These are phyloP conservation scores for Naganishia kalamii DNA, from an alignment of 768 basidiomycete genomes.

Conservation along the genomic window DNA sequence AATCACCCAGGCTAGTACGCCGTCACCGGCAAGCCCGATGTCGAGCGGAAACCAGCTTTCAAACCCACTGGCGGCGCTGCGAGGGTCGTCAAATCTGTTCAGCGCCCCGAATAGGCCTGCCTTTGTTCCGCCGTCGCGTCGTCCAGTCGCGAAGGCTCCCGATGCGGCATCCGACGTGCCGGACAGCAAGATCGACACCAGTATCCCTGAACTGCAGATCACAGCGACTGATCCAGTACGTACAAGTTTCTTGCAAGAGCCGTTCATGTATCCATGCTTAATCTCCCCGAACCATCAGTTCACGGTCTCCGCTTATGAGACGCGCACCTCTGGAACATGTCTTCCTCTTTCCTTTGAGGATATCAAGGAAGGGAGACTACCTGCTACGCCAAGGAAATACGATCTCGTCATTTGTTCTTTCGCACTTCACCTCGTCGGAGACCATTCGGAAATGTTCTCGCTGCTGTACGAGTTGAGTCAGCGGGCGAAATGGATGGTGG, in stretches of 20 bases:
- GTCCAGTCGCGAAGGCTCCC: background rate
- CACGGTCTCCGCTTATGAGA: conserved; percentile 57
- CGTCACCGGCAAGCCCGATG: background rate
- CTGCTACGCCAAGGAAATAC: conserved; percentile 37
- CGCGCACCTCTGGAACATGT: conserved; percentile 56
- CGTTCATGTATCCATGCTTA: background rate
- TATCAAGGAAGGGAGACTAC: conserved; percentile 57
- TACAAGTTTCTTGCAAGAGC: conserved; percentile 10
- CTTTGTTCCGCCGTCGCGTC: conserved; percentile 44
- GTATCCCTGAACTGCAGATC: conserved; percentile 28
- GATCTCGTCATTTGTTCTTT: conserved; percentile 70
- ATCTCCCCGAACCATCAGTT: conserved; percentile 49
- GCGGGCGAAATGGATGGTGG: conserved; percentile 60
- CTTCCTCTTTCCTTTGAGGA: conserved; percentile 59
- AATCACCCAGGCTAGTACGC: background rate
- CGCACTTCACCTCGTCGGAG: conserved; percentile 63
- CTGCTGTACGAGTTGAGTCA: conserved; percentile 61
- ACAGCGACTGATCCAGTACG: conserved; percentile 55
- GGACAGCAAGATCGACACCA: background rate
- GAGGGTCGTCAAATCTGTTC: conserved; percentile 23
- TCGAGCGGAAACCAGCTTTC: background rate
- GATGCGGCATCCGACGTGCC: background rate
- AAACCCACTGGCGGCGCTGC: conserved; percentile 29
- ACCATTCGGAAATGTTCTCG: conserved; percentile 59
- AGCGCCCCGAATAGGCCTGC: conserved; percentile 36